A percentile compares a stretch with the other conserved stretches of the same genome.
Evolutionary conservation across 2,329 filamentous ascomycete genomes (phyloP).

Genomic region (Bisporella sp.): DNA sequence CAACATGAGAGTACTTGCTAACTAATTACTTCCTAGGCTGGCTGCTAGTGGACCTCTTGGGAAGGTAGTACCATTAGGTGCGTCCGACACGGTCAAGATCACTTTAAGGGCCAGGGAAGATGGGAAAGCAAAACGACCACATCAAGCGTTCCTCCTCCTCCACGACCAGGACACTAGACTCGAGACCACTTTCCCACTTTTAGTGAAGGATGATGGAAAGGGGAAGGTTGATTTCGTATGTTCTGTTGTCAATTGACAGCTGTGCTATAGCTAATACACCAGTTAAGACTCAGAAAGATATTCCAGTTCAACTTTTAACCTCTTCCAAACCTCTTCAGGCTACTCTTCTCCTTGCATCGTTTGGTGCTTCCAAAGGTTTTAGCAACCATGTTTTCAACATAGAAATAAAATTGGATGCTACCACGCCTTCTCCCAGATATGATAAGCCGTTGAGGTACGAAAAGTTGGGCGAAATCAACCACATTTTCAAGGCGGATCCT

Average conservation of each 20-base stretch:
- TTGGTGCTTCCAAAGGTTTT: slow-evolving; percentile 65
- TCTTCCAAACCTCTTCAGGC: slow-evolving; percentile 64
- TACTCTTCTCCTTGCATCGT: slow-evolving; percentile 79
- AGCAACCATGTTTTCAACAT: slow-evolving; percentile 68
- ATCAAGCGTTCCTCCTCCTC: slow-evolving; percentile 87
- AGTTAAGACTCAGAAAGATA: slow-evolving; percentile 73
- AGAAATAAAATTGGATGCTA: slow-evolving; percentile 55
- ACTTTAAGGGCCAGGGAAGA: slow-evolving; percentile 74
- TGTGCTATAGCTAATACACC: slow-evolving; percentile 14
- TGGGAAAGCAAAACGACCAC: slow-evolving; percentile 73
- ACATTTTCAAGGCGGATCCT: slow-evolving; percentile 78
- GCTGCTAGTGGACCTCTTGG: slow-evolving; percentile 36
- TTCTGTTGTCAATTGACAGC: slow-evolving; percentile 12
- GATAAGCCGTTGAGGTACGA: slow-evolving; percentile 74
- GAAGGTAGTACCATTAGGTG: slow-evolving; percentile 57
- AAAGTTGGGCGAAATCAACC: slow-evolving; percentile 77
- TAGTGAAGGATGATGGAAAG: slow-evolving; percentile 82
- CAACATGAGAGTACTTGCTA: background rate
- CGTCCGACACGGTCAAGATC: slow-evolving; percentile 72
- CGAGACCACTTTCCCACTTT: slow-evolving; percentile 81
- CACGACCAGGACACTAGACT: slow-evolving; percentile 68
- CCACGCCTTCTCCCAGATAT: slow-evolving; percentile 49
- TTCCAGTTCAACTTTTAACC: slow-evolving; percentile 74
- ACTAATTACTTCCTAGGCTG: slow-evolving; percentile 12
- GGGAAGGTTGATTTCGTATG: slow-evolving; percentile 77